phyloP scores from a whole-genome alignment of 2,329 filamentous ascomycete genomes.

The Aspergillus sp. region DNA sequence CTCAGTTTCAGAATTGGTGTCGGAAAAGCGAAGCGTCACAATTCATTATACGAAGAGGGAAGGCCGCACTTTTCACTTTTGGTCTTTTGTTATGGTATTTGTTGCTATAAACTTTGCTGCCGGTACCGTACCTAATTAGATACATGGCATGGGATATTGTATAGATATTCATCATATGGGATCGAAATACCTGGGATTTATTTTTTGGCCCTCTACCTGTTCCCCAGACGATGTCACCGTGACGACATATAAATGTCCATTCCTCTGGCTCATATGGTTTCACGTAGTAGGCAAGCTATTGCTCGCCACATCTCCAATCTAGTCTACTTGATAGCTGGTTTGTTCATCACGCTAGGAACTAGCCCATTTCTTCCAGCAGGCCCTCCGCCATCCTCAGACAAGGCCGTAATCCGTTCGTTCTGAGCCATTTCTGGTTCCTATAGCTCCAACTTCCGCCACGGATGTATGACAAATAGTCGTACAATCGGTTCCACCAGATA shows the following conservation, averaged over 20 bases:
- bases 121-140: background rate
- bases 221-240: background rate
- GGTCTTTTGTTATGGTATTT: background rate
- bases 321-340: background rate
- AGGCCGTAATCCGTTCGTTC: background rate
- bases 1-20: background rate
- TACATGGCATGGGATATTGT: background rate
- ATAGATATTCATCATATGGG: background rate
- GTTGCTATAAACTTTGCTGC: background rate
- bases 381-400: background rate
- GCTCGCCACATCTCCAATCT: background rate
- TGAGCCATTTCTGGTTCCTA: too few species aligned
- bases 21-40: background rate
- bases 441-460: too few species aligned
- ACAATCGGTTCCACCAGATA: too few species aligned
- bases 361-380: background rate
- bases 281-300: background rate
- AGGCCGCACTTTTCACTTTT: background rate
- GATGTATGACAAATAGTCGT: too few species aligned
- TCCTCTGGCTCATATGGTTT: background rate
- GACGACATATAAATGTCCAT: background rate
- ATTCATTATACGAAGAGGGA: background rate
- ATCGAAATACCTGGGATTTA: background rate
- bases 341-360: background rate
- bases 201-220: too few species aligned